These are phyloP conservation scores for Ascosphaera aggregata DNA, from an alignment of 2,329 filamentous ascomycete species.

Conservation along the genomic window DNA sequence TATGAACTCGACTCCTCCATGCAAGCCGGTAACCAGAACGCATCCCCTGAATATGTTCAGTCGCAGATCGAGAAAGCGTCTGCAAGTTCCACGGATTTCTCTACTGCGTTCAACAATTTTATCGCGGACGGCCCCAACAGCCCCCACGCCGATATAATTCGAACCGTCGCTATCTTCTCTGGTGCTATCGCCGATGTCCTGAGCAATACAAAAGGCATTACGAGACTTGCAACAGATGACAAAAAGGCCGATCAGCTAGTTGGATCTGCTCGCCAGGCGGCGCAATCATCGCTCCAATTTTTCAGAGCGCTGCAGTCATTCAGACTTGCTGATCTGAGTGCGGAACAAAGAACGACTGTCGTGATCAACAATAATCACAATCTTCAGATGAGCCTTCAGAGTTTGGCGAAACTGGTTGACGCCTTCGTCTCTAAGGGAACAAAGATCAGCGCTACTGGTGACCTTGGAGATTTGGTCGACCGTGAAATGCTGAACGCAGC, in stretches of 20 bases:
- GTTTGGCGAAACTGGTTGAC: conserved; percentile 81
- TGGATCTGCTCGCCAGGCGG: conserved; percentile 60
- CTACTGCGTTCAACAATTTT: conserved; percentile 94
- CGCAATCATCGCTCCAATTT: conserved; percentile 73
- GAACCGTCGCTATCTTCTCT: conserved; percentile 72
- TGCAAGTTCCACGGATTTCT: conserved; percentile 85
- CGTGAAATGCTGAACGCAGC: conserved; percentile 80
- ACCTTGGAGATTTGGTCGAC: conserved; percentile 84
- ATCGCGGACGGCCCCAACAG: conserved; percentile 90
- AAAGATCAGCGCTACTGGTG: conserved; percentile 57
- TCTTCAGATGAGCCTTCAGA: conserved; percentile 81
- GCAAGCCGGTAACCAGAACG: conserved; percentile 97
- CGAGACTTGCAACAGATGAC: conserved; percentile 79
- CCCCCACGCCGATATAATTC: conserved; percentile 75
- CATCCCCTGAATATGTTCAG: conserved; percentile 78
- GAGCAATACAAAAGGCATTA: conserved; percentile 89
- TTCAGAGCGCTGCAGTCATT: conserved; percentile 90
- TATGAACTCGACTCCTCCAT: conserved; percentile 96
- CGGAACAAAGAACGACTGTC: conserved; percentile 82
- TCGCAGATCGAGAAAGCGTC: conserved; percentile 96
- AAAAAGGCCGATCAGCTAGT: conserved; percentile 78
- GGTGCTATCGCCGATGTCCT: conserved; percentile 83
- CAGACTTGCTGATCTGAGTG: conserved; percentile 72
- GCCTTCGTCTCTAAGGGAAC: conserved; percentile 70
- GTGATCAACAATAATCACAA: conserved; percentile 97